Percentiles rank a stretch among this genome's conserved stretches.
Conservation (phyloP, 1,284 basidiomycete genomes). For the Boletus chippewaensis region DNA sequence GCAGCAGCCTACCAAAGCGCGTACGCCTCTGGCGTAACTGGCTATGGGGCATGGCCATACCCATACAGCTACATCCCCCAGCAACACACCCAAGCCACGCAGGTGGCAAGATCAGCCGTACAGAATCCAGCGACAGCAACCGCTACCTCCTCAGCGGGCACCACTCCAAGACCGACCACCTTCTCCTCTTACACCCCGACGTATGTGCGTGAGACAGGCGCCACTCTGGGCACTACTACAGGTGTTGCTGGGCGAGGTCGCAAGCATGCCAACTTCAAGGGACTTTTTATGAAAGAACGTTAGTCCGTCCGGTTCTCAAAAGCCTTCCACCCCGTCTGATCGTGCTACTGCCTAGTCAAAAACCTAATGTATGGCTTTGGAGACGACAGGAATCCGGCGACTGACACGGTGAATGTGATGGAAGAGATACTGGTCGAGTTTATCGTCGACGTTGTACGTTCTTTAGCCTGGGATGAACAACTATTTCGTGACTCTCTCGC, state of each 20-base stretch:
- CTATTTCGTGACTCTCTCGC: constrained; percentile 5
- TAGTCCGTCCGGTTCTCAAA: constrained; percentile 30
- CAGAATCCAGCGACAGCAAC: constrained; percentile 26
- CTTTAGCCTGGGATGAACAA: constrained; percentile 14
- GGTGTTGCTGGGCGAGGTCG: constrained; percentile 42
- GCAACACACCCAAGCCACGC: constrained; percentile 32
- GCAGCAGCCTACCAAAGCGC: constrained; percentile 41
- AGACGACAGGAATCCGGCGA: constrained; percentile 81
- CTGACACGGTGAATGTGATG: constrained; percentile 85
- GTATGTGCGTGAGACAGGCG: constrained; percentile 47
- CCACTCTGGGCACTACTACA: constrained; percentile 30
- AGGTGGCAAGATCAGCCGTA: constrained; percentile 33
- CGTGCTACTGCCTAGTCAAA: constrained; percentile 49
- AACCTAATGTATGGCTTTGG: constrained; percentile 95
- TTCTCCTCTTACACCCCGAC: constrained; percentile 52
- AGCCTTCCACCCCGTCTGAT: constrained; percentile 6
- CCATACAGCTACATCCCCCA: constrained; percentile 50
- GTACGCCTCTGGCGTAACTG: constrained; percentile 40
- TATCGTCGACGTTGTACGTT: constrained; percentile 78
- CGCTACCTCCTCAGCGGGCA: constrained; percentile 14
- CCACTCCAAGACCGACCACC: constrained; percentile 28
- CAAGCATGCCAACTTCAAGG: constrained; percentile 61
- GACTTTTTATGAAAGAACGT: constrained; percentile 75
- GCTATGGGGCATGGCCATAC: constrained; percentile 55
- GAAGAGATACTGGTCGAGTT: constrained; percentile 92